Conservation (phyloP, 768 basidiomycete genomes). For the Hemileccinum impolitum region DNA sequence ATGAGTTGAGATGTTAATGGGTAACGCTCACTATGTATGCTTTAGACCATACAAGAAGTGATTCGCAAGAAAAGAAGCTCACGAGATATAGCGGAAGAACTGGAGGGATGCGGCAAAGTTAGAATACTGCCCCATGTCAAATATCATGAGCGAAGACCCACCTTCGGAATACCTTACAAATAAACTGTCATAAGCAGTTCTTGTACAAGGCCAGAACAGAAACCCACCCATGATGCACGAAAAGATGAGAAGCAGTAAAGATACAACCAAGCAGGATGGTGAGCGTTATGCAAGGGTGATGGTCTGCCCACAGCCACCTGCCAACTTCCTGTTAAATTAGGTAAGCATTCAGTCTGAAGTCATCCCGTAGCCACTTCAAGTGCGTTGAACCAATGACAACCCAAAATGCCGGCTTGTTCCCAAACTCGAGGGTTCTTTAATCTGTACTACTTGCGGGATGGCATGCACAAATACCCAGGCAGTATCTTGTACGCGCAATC, state of each 20-base stretch:
- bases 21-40: conserved; percentile 77
- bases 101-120: conserved; percentile 28
- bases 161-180: conserved; percentile 61
- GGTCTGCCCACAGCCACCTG: too few relatives aligned
- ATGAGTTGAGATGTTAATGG: conserved; percentile 97
- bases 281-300: too few relatives aligned
- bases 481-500: too few relatives aligned
- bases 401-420: too few relatives aligned
- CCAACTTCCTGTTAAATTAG: too few relatives aligned
- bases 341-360: too few relatives aligned
- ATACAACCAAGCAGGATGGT: conserved; percentile 3
- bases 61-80: conserved; percentile 27
- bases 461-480: too few relatives aligned
- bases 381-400: too few relatives aligned
- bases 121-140: conserved; percentile 7
- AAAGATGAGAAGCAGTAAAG: conserved; percentile 5
- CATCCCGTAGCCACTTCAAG: too few relatives aligned
- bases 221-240: conserved; percentile 22
- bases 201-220: background rate
- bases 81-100: conserved; percentile 98
- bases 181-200: conserved; percentile 1
- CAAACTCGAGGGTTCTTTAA: too few relatives aligned
- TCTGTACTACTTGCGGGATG: too few relatives aligned
- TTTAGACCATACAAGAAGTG: conserved; percentile 10
- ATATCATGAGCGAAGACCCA: conserved; percentile 26